Evolutionary conservation across 257 asterid species (phyloP).

Genomic region (Nicotiana otophora): DNA sequence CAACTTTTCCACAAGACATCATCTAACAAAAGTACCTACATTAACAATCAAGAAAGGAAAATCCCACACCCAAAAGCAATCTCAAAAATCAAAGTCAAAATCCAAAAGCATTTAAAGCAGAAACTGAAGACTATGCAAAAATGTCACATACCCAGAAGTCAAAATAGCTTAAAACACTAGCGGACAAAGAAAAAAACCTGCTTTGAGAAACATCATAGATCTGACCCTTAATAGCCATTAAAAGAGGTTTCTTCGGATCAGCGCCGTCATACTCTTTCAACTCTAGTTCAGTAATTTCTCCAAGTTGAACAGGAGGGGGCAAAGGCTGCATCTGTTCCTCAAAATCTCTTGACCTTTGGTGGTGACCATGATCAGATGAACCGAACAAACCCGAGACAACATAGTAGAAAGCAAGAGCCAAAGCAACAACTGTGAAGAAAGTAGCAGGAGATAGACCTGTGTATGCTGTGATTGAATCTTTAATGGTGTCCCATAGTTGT

Average conservation of each 20-base stretch:
- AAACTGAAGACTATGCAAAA: not conserved
- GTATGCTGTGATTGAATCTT: constrained; percentile 18
- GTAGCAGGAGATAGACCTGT: constrained; percentile 21
- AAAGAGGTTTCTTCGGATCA: constrained; percentile 76
- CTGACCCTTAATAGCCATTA: constrained; percentile 96
- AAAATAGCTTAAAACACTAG: not conserved
- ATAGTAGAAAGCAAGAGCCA: constrained; percentile 15
- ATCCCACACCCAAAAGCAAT: not conserved
- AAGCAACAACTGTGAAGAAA: constrained; percentile 16
- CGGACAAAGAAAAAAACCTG: constrained; percentile 38
- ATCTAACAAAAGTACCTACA: not conserved
- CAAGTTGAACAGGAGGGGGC: constrained; percentile 91
- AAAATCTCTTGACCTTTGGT: constrained; percentile 4
- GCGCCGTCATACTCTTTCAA: constrained; percentile 77
- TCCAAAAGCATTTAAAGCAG: not conserved
- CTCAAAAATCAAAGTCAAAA: not conserved
- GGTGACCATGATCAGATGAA: constrained; percentile 15
- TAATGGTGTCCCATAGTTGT: constrained; percentile 14
- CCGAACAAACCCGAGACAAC: constrained; percentile 12
- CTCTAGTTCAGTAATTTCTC: constrained; percentile 67
- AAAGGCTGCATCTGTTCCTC: constrained; percentile 75
- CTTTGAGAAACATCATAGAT: constrained; percentile 97
- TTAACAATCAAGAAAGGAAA: not conserved
- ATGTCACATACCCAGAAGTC: not conserved
- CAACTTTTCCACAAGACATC: not conserved